These are phyloP conservation scores for Lactuca saligna DNA, from an alignment of 129 eudicot species.

Conservation along the genomic window DNA sequence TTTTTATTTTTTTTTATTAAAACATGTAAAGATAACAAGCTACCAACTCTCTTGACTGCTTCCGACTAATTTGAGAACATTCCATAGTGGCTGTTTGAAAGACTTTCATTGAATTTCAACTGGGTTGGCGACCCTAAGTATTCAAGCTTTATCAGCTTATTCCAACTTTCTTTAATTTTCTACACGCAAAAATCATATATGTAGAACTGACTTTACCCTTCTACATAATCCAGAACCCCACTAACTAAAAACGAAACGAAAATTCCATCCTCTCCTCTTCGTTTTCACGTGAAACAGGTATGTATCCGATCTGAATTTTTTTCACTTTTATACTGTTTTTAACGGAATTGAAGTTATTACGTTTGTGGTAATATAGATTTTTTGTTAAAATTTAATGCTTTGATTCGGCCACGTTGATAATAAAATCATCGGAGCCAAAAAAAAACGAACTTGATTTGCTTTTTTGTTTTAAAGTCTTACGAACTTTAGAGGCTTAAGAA, in stretches of 20 bases:
- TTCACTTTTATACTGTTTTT: background rate
- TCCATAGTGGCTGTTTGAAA: no score
- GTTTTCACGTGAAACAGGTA: constrained; percentile 15
- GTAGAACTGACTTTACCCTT: background rate
- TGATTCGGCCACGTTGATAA: background rate
- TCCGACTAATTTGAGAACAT: no score
- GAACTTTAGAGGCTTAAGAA: background rate
- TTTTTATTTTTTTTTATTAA: no score
- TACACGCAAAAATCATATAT: background rate
- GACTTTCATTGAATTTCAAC: no score
- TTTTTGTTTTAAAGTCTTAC: background rate
- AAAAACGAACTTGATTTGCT: constrained; percentile 1
- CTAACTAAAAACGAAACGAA: background rate
- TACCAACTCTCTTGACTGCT: no score
- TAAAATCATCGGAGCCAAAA: background rate
- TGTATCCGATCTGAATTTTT: background rate
- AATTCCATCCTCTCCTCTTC: background rate
- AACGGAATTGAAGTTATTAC: background rate
- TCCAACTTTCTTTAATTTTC: constrained; percentile 7
- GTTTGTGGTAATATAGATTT: background rate
- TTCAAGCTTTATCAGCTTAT: background rate
- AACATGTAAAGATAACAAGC: no score
- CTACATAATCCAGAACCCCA: background rate
- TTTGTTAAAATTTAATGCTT: background rate
- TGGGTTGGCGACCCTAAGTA: no score